Evolutionary conservation across 345 rosid species (phyloP).

Genomic region (Salix suchowensis): DNA sequence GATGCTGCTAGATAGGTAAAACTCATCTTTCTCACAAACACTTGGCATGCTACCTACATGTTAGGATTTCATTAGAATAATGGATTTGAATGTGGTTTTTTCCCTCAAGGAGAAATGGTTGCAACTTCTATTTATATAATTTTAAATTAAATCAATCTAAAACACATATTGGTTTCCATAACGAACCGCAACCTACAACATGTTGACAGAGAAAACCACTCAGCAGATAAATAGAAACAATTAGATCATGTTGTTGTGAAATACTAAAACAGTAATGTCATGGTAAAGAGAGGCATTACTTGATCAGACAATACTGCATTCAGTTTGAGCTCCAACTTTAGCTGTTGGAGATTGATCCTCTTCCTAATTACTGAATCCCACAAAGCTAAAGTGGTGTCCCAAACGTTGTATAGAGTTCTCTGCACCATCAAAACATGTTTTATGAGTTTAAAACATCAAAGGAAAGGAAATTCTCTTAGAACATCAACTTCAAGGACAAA

Average conservation of each 20-base stretch:
- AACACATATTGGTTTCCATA: background rate
- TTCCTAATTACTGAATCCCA: conserved; percentile 66
- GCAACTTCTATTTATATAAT: background rate
- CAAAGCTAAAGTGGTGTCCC: conserved; percentile 54
- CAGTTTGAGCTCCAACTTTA: conserved; percentile 71
- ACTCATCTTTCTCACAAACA: conserved; percentile 1
- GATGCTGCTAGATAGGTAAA: background rate
- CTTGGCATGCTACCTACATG: background rate
- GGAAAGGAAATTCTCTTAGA: background rate
- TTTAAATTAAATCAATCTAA: background rate
- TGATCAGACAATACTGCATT: conserved; percentile 62
- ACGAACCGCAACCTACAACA: background rate
- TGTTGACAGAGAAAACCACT: background rate
- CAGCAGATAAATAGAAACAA: background rate
- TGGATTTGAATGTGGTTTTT: background rate
- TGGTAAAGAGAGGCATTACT: conserved; percentile 38
- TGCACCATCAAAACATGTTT: conserved; percentile 36
- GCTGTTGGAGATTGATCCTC: conserved; percentile 61
- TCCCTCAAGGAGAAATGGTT: background rate
- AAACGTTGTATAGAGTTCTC: conserved; percentile 69
- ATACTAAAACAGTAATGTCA: background rate
- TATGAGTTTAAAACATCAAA: conserved; percentile 7
- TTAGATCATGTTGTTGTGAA: background rate
- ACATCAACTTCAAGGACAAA: background rate
- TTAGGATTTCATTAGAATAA: background rate